Evolutionary conservation across 2,329 filamentous ascomycete species (phyloP).

Genomic region (Magnaporthiopsis incrustans): DNA sequence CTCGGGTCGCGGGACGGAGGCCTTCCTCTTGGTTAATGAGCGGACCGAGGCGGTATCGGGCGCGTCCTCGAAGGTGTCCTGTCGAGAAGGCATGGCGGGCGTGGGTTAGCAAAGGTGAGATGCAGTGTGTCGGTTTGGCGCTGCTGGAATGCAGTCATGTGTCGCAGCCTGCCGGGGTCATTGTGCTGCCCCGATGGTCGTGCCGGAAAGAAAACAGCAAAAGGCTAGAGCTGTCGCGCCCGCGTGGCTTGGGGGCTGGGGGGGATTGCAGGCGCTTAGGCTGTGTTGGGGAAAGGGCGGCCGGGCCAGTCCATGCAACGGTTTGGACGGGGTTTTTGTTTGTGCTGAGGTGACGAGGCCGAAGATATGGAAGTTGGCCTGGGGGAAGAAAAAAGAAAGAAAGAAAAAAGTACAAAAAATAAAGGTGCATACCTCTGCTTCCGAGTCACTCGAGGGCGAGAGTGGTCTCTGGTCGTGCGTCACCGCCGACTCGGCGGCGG

Average conservation of each 20-base stretch:
- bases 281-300: background rate
- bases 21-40: slow-evolving; percentile 50
- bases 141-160: background rate
- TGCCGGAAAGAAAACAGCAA: background rate
- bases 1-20: slow-evolving; percentile 26
- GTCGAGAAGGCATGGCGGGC: slow-evolving; percentile 5
- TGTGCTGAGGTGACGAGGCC: background rate
- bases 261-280: background rate
- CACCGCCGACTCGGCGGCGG: background rate
- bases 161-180: background rate
- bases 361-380: background rate
- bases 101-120: background rate
- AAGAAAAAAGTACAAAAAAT: too few relatives aligned
- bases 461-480: background rate
- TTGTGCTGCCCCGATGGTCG: background rate
- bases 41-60: slow-evolving; percentile 56
- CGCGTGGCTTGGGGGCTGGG: background rate
- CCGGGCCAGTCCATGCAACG: background rate
- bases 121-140: background rate
- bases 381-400: background rate
- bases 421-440: background rate
- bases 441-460: slow-evolving; percentile 1
- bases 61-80: slow-evolving; percentile 83
- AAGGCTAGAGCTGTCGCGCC: background rate
- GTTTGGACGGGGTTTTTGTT: background rate